phyloP scores from a whole-genome alignment of 2,329 filamentous ascomycete genomes.

The Nannizziopsis barbatae region DNA sequence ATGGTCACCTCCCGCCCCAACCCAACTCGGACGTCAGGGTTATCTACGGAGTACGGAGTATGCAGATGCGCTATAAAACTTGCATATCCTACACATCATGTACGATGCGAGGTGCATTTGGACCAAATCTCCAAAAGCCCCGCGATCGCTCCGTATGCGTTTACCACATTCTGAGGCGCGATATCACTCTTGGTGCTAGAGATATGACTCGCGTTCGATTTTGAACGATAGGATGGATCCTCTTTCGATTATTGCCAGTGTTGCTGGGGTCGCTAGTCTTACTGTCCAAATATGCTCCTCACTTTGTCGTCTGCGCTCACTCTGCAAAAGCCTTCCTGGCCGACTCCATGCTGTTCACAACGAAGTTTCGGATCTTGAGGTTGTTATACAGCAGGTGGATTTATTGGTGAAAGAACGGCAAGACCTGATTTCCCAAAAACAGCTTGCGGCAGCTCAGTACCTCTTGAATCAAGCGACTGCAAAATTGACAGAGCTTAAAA shows the following conservation, averaged over 20 bases:
- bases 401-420: slow-evolving; percentile 16
- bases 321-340: slow-evolving; percentile 21
- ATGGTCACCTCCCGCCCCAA: too few relatives aligned
- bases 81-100: too few relatives aligned
- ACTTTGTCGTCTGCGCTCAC: slow-evolving; percentile 19
- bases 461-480: slow-evolving; percentile 20
- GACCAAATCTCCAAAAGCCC: too few relatives aligned
- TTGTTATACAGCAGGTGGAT: slow-evolving; percentile 22
- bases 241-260: slow-evolving; percentile 20
- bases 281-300: slow-evolving; percentile 19
- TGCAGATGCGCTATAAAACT: too few relatives aligned
- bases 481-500: slow-evolving; percentile 21
- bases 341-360: slow-evolving; percentile 24
- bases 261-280: slow-evolving; percentile 20
- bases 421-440: slow-evolving; percentile 4
- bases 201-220: background rate
- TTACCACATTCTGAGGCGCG: too few relatives aligned
- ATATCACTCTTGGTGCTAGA: too few relatives aligned
- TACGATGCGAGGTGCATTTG: too few relatives aligned
- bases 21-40: too few relatives aligned
- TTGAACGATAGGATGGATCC: slow-evolving; percentile 17
- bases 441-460: slow-evolving; percentile 16
- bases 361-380: slow-evolving; percentile 23
- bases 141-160: too few relatives aligned
- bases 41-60: too few relatives aligned